Percentiles rank a stretch among this genome's conserved stretches.
Conservation (phyloP, 2,329 filamentous ascomycete species). For the Neopestalotiopsis sp. region DNA sequence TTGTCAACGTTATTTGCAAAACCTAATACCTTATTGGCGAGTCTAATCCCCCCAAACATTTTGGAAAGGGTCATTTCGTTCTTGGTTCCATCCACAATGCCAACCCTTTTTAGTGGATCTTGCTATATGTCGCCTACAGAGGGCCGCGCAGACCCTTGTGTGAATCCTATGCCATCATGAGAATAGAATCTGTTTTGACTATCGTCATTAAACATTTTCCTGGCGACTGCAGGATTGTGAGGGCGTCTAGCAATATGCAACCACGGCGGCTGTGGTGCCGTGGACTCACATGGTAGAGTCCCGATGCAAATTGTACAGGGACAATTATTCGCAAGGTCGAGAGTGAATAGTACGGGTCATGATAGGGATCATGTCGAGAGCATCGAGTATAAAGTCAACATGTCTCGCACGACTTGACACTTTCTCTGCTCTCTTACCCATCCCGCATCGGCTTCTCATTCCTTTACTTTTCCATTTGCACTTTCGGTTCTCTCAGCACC, state of each 20-base stretch:
- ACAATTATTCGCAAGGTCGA: background rate
- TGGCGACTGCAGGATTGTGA: conserved; percentile 3
- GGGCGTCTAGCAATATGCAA: background rate
- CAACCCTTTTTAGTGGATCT: background rate
- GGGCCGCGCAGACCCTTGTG: conserved; percentile 14
- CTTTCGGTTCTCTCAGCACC: conserved; percentile 15
- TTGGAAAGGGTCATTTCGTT: background rate
- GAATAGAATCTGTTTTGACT: conserved; percentile 7
- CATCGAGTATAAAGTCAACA: background rate
- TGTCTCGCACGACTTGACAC: background rate
- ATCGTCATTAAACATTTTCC: background rate
- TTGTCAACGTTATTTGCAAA: background rate
- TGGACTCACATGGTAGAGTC: background rate
- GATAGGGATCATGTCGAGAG: background rate
- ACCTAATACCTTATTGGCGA: conserved; percentile 6
- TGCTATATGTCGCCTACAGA: background rate
- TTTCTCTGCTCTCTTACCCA: background rate
- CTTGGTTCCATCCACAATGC: background rate
- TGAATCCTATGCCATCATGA: conserved; percentile 5
- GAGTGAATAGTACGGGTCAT: background rate
- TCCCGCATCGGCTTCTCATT: conserved; percentile 22
- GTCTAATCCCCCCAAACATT: background rate
- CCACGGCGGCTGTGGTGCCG: conserved; percentile 6
- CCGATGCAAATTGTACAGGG: background rate
- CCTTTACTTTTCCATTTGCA: conserved; percentile 21